Evolutionary conservation across 2,329 filamentous ascomycete genomes (phyloP).

Genomic region (Fusarium sublunatum): DNA sequence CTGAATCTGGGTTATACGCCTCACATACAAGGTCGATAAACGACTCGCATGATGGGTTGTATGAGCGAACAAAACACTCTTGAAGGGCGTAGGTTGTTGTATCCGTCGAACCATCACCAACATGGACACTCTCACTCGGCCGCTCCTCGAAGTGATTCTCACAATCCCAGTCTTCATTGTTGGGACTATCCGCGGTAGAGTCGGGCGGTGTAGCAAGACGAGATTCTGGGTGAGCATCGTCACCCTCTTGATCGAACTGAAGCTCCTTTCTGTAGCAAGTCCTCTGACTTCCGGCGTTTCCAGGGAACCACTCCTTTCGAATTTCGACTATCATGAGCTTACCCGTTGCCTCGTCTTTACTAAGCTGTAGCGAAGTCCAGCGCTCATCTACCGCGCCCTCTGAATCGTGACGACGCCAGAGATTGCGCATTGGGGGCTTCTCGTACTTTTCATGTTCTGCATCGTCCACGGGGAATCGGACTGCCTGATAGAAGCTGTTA

Average conservation of each 20-base stretch:
- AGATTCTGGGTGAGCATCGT: constrained; percentile 4
- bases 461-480: constrained; percentile 67
- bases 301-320: constrained; percentile 72
- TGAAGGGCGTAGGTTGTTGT: constrained; percentile 61
- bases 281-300: constrained; percentile 67
- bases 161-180: constrained; percentile 48
- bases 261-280: constrained; percentile 73
- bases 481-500: constrained; percentile 76
- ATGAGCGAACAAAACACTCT: constrained; percentile 66
- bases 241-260: constrained; percentile 50
- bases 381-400: constrained; percentile 80
- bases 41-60: constrained; percentile 63
- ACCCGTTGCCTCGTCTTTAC: constrained; percentile 68
- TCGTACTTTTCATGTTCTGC: constrained; percentile 52
- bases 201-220: constrained; percentile 11
- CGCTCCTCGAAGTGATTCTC: constrained; percentile 45
- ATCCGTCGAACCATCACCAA: constrained; percentile 57
- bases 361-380: constrained; percentile 75
- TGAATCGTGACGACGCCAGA: constrained; percentile 74
- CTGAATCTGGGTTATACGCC: constrained; percentile 45
- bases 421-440: constrained; percentile 54
- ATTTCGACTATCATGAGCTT: constrained; percentile 72
- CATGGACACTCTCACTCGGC: constrained; percentile 54
- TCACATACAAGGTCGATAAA: constrained; percentile 68
- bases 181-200: constrained; percentile 3